Conservation (phyloP, 805 yeast genomes). For the Candida ovalis region DNA sequence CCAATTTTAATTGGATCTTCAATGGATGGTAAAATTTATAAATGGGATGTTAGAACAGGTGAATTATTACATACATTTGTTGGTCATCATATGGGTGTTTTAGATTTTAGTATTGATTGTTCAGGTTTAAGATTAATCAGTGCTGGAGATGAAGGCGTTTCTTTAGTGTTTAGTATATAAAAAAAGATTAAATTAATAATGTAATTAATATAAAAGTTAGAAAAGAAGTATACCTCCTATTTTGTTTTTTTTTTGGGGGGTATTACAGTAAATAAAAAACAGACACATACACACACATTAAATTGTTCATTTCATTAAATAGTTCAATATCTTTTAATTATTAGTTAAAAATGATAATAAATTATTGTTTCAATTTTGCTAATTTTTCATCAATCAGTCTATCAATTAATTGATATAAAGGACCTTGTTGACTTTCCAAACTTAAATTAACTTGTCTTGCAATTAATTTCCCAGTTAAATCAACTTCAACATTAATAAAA, state of each 20-base stretch:
- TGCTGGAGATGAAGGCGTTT: slow-evolving; percentile 97
- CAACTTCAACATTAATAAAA: slow-evolving; percentile 87
- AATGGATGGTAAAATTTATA: slow-evolving; percentile 81
- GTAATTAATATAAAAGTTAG: not conserved
- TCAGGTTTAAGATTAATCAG: slow-evolving; percentile 71
- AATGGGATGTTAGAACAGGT: slow-evolving; percentile 89
- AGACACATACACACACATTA: not conserved
- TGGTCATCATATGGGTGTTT: slow-evolving; percentile 93
- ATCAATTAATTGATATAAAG: slow-evolving; percentile 47
- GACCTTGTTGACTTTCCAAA: slow-evolving; percentile 52
- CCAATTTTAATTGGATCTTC: slow-evolving; percentile 66
- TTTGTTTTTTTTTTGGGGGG: not conserved
- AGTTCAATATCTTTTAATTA: too few species aligned
- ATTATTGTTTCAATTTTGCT: slow-evolving; percentile 5
- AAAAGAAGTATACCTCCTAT: not conserved
- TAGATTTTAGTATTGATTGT: slow-evolving; percentile 73
- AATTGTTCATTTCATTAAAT: too few species aligned
- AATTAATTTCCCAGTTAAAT: slow-evolving; percentile 85
- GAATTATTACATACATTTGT: slow-evolving; percentile 70
- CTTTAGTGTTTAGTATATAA: slow-evolving; percentile 56
- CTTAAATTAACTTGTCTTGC: slow-evolving; percentile 75
- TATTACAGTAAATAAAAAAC: too few species aligned
- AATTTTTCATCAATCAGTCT: slow-evolving; percentile 45
- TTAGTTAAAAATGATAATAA: not conserved
- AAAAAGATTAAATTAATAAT: not conserved